Evolutionary conservation across 345 rosid species (phyloP), one percentile per base, ranked within the genome.

Genomic region (Salix brachista): DNA sequence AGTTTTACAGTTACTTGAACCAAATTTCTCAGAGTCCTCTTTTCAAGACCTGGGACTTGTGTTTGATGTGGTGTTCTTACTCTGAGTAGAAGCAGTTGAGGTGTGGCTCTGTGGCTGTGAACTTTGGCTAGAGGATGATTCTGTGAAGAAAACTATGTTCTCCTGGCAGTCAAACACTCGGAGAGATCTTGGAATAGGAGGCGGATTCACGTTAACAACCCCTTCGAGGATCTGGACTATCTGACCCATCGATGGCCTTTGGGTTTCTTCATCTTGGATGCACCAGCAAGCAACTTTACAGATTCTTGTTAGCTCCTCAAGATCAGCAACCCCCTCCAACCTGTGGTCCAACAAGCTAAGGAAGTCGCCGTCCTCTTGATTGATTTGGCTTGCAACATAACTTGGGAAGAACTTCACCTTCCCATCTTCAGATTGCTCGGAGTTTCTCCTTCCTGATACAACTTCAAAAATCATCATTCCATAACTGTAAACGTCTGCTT

Each of bases 391-490:
- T 4, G 96, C 92, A 10, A 84, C 97, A 81, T 42, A 83, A 60
- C 83, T 80, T 0, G 98, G 98, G 80, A 92, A 92, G 85, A 89
- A 91, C 16, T 66, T 81, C 5, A 84, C 77, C 26, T 79, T 84
- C 36, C 81, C 90, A 66, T 90, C 84, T 65, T 76, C 91, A 6
- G 86, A 78, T 37, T 80, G 87, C 81, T 89, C 88, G 0, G 88
- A 79, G 86, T 92, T 94, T 72, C 97, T 90, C 82, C 87, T 89
- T 69, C 97, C 98, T 0, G 94, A 92, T 25, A 91, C 84, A 70
- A 91, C 17, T 83, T 94, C 98, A 12, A 92, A 89, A 25, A 94
- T 83, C 96, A 92, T 90, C 97, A 94, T 92, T 10, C 98, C 98
- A 12, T 87, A 92, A 84, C 98, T 94, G 74, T 91, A 94, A 39